Percentiles rank a stretch among this genome's conserved stretches.
Conservation (phyloP, 306 rosid species). For the Calophaca sinica region DNA sequence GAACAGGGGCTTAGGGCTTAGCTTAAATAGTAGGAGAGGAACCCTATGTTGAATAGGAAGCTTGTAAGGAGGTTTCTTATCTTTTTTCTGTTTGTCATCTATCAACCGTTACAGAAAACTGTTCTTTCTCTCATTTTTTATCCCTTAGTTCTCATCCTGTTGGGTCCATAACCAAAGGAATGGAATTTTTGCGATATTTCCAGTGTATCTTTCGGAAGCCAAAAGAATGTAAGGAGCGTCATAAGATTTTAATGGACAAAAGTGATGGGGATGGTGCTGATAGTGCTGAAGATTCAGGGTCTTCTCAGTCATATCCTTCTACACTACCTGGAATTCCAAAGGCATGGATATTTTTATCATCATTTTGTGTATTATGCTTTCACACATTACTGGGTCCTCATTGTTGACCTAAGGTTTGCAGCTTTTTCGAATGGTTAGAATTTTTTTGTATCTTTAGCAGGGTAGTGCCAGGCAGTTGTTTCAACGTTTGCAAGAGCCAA, state of each 20-base stretch:
- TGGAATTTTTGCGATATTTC: slow-evolving; percentile 43
- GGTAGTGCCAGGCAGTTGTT: slow-evolving; percentile 99
- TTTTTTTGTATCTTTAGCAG: slow-evolving; percentile 58
- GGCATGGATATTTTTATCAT: slow-evolving; percentile 62
- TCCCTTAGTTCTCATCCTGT: not conserved
- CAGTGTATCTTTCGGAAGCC: slow-evolving; percentile 96
- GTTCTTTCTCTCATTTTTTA: not conserved
- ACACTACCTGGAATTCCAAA: slow-evolving; percentile 98
- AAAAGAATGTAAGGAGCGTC: slow-evolving; percentile 97
- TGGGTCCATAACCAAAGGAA: slow-evolving; percentile 5
- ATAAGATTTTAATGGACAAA: slow-evolving; percentile 89
- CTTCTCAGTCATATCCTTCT: slow-evolving; percentile 97
- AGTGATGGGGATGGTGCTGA: slow-evolving; percentile 94
- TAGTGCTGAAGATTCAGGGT: slow-evolving; percentile 99
- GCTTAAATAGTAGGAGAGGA: slow-evolving; percentile 5
- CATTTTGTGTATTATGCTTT: slow-evolving; percentile 15
- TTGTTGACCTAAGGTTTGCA: slow-evolving; percentile 35
- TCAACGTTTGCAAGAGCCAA: slow-evolving; percentile 93
- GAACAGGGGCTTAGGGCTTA: not conserved
- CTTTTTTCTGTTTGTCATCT: slow-evolving; percentile 2
- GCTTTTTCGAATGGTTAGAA: slow-evolving; percentile 42
- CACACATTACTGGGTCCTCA: slow-evolving; percentile 12
- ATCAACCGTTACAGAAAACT: not conserved
- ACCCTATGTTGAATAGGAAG: not conserved
- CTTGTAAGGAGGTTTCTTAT: not conserved